These are phyloP conservation scores for Aureobasidium zeae DNA, from an alignment of 2,329 filamentous ascomycete species.

Conservation along the genomic window DNA sequence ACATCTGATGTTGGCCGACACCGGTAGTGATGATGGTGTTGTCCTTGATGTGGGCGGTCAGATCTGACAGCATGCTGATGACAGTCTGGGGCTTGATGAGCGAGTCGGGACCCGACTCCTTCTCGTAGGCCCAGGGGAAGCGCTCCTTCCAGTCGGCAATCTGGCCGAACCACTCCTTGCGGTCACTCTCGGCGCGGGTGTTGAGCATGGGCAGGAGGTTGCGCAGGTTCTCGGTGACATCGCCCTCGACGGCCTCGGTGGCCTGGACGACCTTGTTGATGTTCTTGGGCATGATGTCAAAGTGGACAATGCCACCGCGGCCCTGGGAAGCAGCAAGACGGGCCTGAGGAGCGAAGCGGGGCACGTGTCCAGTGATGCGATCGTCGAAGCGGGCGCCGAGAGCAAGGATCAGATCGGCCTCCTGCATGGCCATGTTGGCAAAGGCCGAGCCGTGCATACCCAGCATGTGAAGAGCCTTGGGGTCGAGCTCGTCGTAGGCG, in stretches of 20 bases:
- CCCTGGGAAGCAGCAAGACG: constrained; percentile 75
- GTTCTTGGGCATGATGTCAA: constrained; percentile 99
- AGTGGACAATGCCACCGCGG: constrained; percentile 91
- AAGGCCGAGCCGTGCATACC: constrained; percentile 97
- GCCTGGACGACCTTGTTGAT: constrained; percentile 99
- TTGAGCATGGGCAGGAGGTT: constrained; percentile 65
- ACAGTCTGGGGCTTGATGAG: constrained; percentile 91
- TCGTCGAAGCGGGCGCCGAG: constrained; percentile 93
- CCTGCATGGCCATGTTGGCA: constrained; percentile 96
- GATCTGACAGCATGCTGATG: constrained; percentile 79
- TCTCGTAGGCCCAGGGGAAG: constrained; percentile 83
- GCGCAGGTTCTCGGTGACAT: constrained; percentile 71
- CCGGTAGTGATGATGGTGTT: constrained; percentile 84
- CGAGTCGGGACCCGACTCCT: constrained; percentile 57
- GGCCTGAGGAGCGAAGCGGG: constrained; percentile 82
- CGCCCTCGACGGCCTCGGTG: constrained; percentile 89
- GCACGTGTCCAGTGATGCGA: constrained; percentile 72
- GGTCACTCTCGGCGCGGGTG: constrained; percentile 50
- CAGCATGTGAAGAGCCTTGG: constrained; percentile 94
- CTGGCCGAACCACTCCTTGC: constrained; percentile 79
- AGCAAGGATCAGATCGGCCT: constrained; percentile 90
- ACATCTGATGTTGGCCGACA: constrained; percentile 98
- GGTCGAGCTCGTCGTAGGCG: constrained; percentile 83
- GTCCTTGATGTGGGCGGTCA: constrained; percentile 72
- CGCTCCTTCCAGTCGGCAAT: constrained; percentile 85